A percentile compares a stretch with the other conserved stretches of the same genome.
phyloP scores from a whole-genome alignment of 78 protist species.

The Dictyostelium firmibasis region DNA sequence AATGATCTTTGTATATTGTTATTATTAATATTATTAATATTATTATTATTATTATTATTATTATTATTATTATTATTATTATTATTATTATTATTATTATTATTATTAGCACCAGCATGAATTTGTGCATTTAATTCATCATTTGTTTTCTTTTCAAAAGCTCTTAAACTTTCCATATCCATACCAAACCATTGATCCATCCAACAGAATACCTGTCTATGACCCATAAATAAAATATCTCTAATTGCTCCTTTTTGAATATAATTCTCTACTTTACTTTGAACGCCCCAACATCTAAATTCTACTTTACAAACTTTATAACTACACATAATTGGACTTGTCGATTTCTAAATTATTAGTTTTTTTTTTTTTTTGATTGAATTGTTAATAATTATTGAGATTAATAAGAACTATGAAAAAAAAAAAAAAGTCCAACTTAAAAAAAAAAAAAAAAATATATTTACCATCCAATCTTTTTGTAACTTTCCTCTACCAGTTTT shows the following conservation, averaged over 20 bases:
- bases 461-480: conserved; percentile 67
- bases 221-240: conserved; percentile 78
- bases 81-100: background rate
- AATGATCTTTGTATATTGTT: too few relatives aligned
- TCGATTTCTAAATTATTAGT: background rate
- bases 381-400: background rate
- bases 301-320: conserved; percentile 88
- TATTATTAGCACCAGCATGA: background rate
- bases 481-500: conserved; percentile 91
- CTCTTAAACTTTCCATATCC: conserved; percentile 85
- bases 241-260: conserved; percentile 69
- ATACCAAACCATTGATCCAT: conserved; percentile 90
- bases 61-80: too few relatives aligned
- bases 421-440: background rate
- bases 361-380: background rate
- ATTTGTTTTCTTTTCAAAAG: conserved; percentile 78
- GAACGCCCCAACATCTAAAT: conserved; percentile 91
- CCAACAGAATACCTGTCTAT: conserved; percentile 91
- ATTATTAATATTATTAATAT: too few relatives aligned
- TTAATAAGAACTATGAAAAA: background rate
- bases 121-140: conserved; percentile 31
- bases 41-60: too few relatives aligned
- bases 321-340: conserved; percentile 80
- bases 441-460: too few relatives aligned
- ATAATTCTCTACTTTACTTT: conserved; percentile 84